phyloP scores from a whole-genome alignment of 108 stramenopile species.

The Nitzschia putrida region DNA sequence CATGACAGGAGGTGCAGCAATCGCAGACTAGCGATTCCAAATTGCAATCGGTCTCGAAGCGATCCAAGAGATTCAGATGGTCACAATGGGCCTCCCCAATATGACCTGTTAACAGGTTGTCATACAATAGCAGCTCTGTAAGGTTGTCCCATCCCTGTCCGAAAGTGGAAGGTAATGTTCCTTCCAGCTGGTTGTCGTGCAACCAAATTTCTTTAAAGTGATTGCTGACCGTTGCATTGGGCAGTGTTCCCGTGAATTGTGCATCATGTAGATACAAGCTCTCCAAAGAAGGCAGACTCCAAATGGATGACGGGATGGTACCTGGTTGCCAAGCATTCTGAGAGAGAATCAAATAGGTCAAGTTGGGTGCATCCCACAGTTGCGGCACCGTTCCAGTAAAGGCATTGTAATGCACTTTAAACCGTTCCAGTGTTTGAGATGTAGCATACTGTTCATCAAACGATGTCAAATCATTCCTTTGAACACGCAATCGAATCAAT shows the following conservation, averaged over 20 bases:
- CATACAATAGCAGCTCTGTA: constrained; percentile 25
- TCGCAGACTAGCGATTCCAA: constrained; percentile 17
- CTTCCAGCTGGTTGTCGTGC: constrained; percentile 25
- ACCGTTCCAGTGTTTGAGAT: neutral
- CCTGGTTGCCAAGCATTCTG: constrained; percentile 35
- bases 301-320: constrained; percentile 36
- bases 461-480: constrained; percentile 8
- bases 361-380: constrained; percentile 17
- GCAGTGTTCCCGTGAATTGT: constrained; percentile 26
- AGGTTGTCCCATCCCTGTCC: constrained; percentile 22
- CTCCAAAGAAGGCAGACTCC: constrained; percentile 24
- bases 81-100: constrained; percentile 36
- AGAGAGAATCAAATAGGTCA: constrained; percentile 11
- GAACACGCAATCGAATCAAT: neutral
- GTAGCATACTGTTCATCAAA: constrained; percentile 16
- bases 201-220: constrained; percentile 15
- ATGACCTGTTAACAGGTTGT: constrained; percentile 36
- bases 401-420: constrained; percentile 20
- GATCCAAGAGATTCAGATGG: neutral
- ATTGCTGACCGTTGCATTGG: constrained; percentile 6
- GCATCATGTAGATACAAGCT: constrained; percentile 19
- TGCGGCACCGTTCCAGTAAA: constrained; percentile 18
- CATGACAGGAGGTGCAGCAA: constrained; percentile 29
- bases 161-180: constrained; percentile 40
- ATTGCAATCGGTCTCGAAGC: constrained; percentile 22